These are phyloP conservation scores for Penicillium canariense DNA, from an alignment of 495 filamentous ascomycete species.

Conservation along the genomic window DNA sequence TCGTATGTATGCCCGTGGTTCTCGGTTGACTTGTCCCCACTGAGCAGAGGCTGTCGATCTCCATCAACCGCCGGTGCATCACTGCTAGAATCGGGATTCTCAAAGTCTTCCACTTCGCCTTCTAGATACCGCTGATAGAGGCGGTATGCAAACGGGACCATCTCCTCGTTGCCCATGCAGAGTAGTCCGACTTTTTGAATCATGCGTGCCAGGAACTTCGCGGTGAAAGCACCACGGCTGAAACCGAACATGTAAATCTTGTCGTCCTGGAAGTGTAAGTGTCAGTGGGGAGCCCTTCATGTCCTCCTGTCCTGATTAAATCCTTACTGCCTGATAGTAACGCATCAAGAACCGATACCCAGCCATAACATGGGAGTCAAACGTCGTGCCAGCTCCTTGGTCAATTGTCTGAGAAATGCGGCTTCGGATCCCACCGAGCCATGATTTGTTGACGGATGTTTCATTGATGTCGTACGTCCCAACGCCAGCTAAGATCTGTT, in stretches of 20 bases:
- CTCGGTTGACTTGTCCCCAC: background rate
- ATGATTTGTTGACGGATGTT: slow-evolving; percentile 1
- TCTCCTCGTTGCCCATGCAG: background rate
- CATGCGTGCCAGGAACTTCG: background rate
- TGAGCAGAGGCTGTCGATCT: background rate
- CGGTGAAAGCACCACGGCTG: background rate
- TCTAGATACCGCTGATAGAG: background rate
- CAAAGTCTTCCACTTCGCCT: background rate
- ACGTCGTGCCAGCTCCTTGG: slow-evolving; percentile 73
- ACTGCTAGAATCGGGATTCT: background rate
- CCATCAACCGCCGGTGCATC: background rate
- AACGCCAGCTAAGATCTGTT: slow-evolving; percentile 22
- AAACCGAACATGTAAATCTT: background rate
- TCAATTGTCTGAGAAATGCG: slow-evolving; percentile 37
- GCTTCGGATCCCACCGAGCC: background rate
- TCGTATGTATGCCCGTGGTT: background rate
- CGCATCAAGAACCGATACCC: slow-evolving; percentile 88
- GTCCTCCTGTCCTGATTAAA: too few species aligned
- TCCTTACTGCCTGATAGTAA: slow-evolving; percentile 33
- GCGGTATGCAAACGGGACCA: background rate
- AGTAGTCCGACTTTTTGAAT: background rate
- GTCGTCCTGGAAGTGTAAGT: background rate
- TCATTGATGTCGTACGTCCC: slow-evolving; percentile 29
- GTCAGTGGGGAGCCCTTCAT: background rate
- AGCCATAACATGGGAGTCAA: slow-evolving; percentile 74